Conservation (phyloP, 2,329 filamentous ascomycete genomes). For the Aspergillus versicolor region DNA sequence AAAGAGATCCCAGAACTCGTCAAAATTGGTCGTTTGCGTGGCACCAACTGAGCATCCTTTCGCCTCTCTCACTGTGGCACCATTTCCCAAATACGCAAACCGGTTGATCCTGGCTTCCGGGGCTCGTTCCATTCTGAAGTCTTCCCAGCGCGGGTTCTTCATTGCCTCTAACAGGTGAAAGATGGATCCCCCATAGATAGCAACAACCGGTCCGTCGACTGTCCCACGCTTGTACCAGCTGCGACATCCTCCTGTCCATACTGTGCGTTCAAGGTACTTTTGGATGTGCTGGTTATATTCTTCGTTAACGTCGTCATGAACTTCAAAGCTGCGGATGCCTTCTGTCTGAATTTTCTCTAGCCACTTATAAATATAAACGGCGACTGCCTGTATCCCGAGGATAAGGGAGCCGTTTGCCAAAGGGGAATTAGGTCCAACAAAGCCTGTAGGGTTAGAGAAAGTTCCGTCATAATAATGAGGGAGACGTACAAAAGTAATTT, state of each 20-base stretch:
- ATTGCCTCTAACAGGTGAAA: constrained; percentile 15
- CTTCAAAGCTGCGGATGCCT: constrained; percentile 1
- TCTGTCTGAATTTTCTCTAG: constrained; percentile 19
- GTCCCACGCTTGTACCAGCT: constrained; percentile 40
- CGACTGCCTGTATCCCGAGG: constrained; percentile 11
- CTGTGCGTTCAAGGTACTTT: constrained; percentile 19
- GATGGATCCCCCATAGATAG: constrained; percentile 32
- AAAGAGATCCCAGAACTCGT: constrained; percentile 1
- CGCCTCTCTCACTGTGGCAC: constrained; percentile 20
- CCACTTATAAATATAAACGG: constrained; percentile 26
- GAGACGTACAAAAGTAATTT: constrained; percentile 23
- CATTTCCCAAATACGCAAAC: constrained; percentile 55
- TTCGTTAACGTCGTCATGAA: constrained; percentile 11
- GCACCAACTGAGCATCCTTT: background rate
- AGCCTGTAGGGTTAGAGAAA: background rate
- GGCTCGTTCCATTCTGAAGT: constrained; percentile 54
- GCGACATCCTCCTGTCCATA: constrained; percentile 23
- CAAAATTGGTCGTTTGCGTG: constrained; percentile 5
- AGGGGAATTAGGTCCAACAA: constrained; percentile 19
- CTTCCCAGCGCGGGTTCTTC: constrained; percentile 53
- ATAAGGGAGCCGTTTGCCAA: constrained; percentile 21
- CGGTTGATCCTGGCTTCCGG: constrained; percentile 35
- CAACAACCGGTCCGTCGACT: constrained; percentile 48
- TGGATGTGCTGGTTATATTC: constrained; percentile 22
- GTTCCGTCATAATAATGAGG: too few relatives aligned